Conservation (phyloP, 495 filamentous ascomycete species). For the Cryomyces minteri region DNA sequence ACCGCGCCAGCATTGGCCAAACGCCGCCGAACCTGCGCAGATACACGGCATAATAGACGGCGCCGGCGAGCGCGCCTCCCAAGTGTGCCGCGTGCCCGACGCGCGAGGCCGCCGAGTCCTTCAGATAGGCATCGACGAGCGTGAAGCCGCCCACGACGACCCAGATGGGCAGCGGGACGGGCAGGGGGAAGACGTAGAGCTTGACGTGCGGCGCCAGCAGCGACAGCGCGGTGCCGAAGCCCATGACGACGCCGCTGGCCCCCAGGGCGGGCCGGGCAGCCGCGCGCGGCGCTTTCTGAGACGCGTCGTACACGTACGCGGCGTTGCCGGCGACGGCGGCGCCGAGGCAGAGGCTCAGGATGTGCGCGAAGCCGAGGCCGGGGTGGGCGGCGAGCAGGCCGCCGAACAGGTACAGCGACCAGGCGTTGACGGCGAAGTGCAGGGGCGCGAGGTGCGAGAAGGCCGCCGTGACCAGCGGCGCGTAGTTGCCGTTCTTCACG, state of each 20-base stretch:
- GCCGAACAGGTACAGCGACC: conserved; percentile 13
- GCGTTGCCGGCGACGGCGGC: conserved; percentile 8
- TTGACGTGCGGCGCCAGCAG: conserved; percentile 1
- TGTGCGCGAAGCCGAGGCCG: conserved; percentile 1
- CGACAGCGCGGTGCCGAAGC: conserved; percentile 12
- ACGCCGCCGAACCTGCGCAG: conserved; percentile 8
- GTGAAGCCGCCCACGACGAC: conserved; percentile 9
- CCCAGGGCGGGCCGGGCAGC: conserved; percentile 6
- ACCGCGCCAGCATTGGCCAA: too few species aligned
- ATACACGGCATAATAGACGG: conserved; percentile 10
- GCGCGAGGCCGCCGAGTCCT: conserved; percentile 2
- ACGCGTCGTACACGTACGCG: conserved; percentile 1
- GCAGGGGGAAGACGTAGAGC: conserved; percentile 10
- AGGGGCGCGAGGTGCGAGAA: conserved; percentile 11
- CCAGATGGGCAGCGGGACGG: conserved; percentile 15
- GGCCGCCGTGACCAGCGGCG: conserved; percentile 12
- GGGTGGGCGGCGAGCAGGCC: conserved; percentile 8
- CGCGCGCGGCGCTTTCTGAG: neutral
- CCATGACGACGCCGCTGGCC: conserved; percentile 17
- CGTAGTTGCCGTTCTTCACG: conserved; percentile 7
- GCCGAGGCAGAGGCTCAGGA: conserved; percentile 10
- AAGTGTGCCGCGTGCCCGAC: conserved; percentile 20
- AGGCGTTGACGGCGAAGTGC: conserved; percentile 15
- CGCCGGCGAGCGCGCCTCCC: conserved; percentile 15
- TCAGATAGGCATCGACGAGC: conserved; percentile 12